Conservation (phyloP, 1,284 basidiomycete species). For the Marasmius oreades region DNA sequence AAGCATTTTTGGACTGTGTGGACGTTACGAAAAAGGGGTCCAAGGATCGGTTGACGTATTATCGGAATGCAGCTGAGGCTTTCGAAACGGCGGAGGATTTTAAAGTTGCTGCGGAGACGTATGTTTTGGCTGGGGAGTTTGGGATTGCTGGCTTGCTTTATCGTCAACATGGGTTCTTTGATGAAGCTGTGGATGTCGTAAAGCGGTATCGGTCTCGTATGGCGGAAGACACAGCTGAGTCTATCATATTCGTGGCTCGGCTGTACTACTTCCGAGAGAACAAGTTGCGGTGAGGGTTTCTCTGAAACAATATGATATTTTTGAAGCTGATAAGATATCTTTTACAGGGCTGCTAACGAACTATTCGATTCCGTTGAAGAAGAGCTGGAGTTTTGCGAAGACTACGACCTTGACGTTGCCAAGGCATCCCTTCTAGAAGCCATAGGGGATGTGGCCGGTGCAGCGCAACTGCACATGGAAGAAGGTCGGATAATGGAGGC, state of each 20-base stretch:
- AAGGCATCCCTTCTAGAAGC: conserved; percentile 46
- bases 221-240: conserved; percentile 34
- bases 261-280: conserved; percentile 44
- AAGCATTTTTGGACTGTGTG: background rate
- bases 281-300: conserved; percentile 39
- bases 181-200: conserved; percentile 49
- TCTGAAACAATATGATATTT: background rate
- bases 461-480: conserved; percentile 50
- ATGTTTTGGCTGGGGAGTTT: conserved; percentile 41
- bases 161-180: conserved; percentile 47
- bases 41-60: background rate
- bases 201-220: conserved; percentile 28
- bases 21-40: background rate
- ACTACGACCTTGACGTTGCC: conserved; percentile 50
- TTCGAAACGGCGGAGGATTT: conserved; percentile 23
- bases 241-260: conserved; percentile 44
- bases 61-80: background rate
- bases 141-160: conserved; percentile 40
- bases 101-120: conserved; percentile 43
- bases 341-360: conserved; percentile 40
- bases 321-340: conserved; percentile 3
- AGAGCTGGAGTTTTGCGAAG: conserved; percentile 53
- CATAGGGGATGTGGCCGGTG: conserved; percentile 42
- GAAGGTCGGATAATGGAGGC: conserved; percentile 51
- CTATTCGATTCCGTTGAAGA: conserved; percentile 55